Evolutionary conservation across 768 basidiomycete species (phyloP).

Genomic region (Trametes villosa): DNA sequence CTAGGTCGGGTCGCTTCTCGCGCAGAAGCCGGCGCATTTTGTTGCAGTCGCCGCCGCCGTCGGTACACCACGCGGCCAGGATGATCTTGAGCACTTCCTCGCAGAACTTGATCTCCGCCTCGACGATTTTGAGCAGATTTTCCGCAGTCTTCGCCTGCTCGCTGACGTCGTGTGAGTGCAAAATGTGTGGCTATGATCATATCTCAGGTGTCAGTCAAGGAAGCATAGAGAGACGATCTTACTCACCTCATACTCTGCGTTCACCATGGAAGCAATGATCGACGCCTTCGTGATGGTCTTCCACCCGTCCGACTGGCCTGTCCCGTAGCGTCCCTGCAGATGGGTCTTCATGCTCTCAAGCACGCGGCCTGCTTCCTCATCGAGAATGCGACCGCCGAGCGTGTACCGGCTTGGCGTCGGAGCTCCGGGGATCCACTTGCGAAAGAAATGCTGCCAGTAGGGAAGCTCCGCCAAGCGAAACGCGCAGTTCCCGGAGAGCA

Average conservation of each 20-base stretch:
- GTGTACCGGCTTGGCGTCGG: neutral
- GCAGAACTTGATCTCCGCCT: neutral
- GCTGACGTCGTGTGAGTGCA: neutral
- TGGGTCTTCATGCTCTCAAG: neutral
- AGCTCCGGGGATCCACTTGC: neutral
- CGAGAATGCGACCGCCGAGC: neutral
- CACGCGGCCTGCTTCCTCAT: neutral
- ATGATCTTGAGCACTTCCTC: neutral
- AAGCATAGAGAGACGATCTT: neutral
- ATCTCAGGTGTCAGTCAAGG: neutral
- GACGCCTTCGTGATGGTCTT: neutral
- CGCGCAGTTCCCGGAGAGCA: neutral
- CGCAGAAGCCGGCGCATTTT: neutral
- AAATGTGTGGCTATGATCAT: neutral
- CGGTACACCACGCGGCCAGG: neutral
- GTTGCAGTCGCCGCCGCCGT: neutral
- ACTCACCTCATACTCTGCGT: conserved; percentile 1
- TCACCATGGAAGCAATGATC: neutral
- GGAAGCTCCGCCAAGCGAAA: neutral
- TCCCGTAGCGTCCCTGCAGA: neutral
- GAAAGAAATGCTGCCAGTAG: neutral
- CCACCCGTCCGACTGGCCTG: conserved; percentile 2
- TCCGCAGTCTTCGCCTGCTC: neutral
- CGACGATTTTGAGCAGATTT: neutral
- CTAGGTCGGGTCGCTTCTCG: neutral